Percentiles rank a stretch among this genome's conserved stretches.
Conservation (phyloP, 129 eudicot genomes). For the Daucus carota region DNA sequence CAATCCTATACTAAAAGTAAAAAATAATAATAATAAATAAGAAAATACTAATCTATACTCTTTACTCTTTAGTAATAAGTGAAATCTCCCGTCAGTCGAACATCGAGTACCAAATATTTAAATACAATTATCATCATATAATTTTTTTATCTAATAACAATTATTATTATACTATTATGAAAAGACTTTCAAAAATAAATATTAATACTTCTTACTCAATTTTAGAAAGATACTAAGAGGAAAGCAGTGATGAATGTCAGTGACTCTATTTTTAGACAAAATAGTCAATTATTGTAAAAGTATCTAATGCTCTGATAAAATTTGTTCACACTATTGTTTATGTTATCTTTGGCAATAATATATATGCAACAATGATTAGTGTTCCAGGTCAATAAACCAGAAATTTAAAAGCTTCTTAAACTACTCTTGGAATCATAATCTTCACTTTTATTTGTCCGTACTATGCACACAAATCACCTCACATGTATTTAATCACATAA, state of each 20-base stretch:
- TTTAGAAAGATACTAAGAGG: too few relatives aligned
- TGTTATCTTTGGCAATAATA: not conserved
- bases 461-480: not conserved
- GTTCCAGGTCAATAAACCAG: constrained; percentile 3
- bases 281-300: not conserved
- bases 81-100: too few relatives aligned
- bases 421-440: not conserved
- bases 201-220: too few relatives aligned
- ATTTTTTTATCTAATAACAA: too few relatives aligned
- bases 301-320: not conserved
- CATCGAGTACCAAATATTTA: too few relatives aligned
- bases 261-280: not conserved
- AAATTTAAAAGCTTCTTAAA: not conserved
- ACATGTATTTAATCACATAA: not conserved
- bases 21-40: too few relatives aligned
- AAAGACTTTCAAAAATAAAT: too few relatives aligned
- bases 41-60: too few relatives aligned
- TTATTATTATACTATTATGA: too few relatives aligned
- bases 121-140: too few relatives aligned
- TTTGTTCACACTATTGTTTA: not conserved
- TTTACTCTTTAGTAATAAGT: too few relatives aligned
- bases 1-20: too few relatives aligned
- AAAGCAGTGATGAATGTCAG: not conserved
- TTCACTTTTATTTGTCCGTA: constrained; percentile 6
- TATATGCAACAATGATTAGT: constrained; percentile 9